Evolutionary conservation across 1,284 basidiomycete genomes (phyloP).

Genomic region (Anthracocystis walkeri): DNA sequence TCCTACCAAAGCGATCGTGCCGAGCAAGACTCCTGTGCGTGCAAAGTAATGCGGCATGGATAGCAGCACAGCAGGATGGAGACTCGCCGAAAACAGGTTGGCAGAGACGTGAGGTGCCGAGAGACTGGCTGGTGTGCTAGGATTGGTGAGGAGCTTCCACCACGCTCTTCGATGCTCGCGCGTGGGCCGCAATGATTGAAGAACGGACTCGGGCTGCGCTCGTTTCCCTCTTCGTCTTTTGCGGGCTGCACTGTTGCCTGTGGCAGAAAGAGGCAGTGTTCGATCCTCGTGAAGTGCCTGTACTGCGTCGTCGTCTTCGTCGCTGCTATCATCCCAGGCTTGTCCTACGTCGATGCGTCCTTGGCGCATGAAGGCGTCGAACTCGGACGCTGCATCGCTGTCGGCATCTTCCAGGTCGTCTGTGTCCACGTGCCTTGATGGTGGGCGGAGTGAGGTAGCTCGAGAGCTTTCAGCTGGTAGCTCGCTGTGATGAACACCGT

Average conservation of each 20-base stretch:
- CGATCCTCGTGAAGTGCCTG: constrained; percentile 20
- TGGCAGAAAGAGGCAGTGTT: constrained; percentile 35
- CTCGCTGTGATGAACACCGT: neutral
- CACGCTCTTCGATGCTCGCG: constrained; percentile 40
- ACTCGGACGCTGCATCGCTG: constrained; percentile 44
- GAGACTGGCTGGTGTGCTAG: constrained; percentile 59
- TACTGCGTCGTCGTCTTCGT: constrained; percentile 36
- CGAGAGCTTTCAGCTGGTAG: constrained; percentile 2
- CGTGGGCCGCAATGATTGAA: constrained; percentile 32
- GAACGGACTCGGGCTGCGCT: constrained; percentile 23
- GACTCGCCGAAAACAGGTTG: constrained; percentile 64
- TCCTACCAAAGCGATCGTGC: constrained; percentile 49
- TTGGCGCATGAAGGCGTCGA: constrained; percentile 36
- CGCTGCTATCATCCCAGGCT: constrained; percentile 56
- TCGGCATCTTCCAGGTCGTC: constrained; percentile 52
- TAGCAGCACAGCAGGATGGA: constrained; percentile 66
- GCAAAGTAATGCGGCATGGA: constrained; percentile 66
- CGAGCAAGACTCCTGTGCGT: constrained; percentile 52
- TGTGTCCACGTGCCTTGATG: constrained; percentile 7
- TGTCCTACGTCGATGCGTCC: constrained; percentile 46
- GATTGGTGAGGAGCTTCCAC: constrained; percentile 55
- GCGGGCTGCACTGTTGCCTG: constrained; percentile 17
- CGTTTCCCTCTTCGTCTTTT: constrained; percentile 7
- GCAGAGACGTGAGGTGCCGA: constrained; percentile 62
- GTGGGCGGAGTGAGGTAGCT: neutral